phyloP scores from a whole-genome alignment of 495 filamentous ascomycete genomes.

The Xylaria scruposa region DNA sequence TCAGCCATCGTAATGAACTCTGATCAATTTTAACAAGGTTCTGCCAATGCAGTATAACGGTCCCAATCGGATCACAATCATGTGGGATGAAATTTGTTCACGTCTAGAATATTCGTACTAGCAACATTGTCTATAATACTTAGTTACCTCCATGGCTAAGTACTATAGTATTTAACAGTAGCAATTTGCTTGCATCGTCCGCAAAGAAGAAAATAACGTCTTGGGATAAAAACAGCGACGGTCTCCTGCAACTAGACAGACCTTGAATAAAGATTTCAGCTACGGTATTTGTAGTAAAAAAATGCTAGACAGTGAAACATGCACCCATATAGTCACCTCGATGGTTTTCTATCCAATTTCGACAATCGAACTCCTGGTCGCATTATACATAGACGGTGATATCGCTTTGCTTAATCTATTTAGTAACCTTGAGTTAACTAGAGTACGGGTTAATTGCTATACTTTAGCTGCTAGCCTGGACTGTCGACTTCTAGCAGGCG shows the following conservation, averaged over 20 bases:
- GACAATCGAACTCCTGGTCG: constrained; percentile 27
- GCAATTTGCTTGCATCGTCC: neutral
- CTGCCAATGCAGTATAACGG: too few species aligned
- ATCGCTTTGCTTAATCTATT: neutral
- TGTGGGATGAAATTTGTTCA: too few species aligned
- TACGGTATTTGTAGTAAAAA: neutral
- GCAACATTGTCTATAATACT: neutral
- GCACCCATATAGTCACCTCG: neutral
- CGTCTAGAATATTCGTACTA: neutral
- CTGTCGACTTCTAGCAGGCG: constrained; percentile 33
- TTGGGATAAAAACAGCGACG: constrained; percentile 3
- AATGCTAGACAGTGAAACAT: neutral
- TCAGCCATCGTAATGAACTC: too few species aligned
- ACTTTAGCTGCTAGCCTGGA: constrained; percentile 36
- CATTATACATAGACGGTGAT: constrained; percentile 27
- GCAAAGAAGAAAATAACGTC: neutral
- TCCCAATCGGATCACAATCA: too few species aligned
- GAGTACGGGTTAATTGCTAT: neutral
- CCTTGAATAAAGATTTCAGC: neutral
- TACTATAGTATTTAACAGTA: neutral
- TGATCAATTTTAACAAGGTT: too few species aligned
- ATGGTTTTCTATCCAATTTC: constrained; percentile 29
- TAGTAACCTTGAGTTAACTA: neutral
- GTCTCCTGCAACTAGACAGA: neutral
- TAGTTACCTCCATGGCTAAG: neutral